phyloP scores from a whole-genome alignment of 176 grass and related monocot genomes.

The Dendrocalamus sinicus region DNA sequence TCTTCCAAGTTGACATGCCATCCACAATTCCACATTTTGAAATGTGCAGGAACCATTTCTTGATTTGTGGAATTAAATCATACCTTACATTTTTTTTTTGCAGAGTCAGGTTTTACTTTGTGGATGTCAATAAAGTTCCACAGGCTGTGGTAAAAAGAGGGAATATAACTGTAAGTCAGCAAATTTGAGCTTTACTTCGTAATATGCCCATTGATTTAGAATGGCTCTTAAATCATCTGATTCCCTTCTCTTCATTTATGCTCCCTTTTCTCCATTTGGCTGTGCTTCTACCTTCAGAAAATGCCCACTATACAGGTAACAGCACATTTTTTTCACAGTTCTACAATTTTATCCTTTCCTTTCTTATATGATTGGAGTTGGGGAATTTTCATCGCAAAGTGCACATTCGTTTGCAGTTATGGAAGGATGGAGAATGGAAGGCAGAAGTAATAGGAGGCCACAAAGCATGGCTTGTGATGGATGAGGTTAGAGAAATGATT shows the following conservation, averaged over 20 bases:
- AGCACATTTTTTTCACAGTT: background rate
- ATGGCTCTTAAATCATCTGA: constrained; percentile 7
- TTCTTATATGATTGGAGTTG: background rate
- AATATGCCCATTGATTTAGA: background rate
- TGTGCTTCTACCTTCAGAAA: constrained; percentile 63
- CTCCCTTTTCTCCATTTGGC: background rate
- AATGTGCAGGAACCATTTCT: background rate
- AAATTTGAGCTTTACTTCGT: background rate
- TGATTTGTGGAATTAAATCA: constrained; percentile 12
- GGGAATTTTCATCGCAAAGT: background rate
- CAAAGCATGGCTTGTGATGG: constrained; percentile 96
- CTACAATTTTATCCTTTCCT: background rate
- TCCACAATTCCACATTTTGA: background rate
- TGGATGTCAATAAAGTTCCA: constrained; percentile 95
- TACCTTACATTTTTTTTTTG: constrained; percentile 1
- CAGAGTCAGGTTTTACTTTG: constrained; percentile 77
- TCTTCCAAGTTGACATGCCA: background rate
- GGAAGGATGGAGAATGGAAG: constrained; percentile 94
- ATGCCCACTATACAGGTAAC: constrained; percentile 99
- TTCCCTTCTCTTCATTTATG: background rate
- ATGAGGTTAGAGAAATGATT: constrained; percentile 98
- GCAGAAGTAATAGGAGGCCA: constrained; percentile 91
- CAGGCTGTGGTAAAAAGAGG: constrained; percentile 81
- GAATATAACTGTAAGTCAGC: constrained; percentile 75
- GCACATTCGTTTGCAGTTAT: constrained; percentile 56